A percentile compares a stretch with the other conserved stretches of the same genome.
These are phyloP conservation scores for Lagerstroemia speciosa DNA, from an alignment of 345 rosid species.

Conservation along the genomic window DNA sequence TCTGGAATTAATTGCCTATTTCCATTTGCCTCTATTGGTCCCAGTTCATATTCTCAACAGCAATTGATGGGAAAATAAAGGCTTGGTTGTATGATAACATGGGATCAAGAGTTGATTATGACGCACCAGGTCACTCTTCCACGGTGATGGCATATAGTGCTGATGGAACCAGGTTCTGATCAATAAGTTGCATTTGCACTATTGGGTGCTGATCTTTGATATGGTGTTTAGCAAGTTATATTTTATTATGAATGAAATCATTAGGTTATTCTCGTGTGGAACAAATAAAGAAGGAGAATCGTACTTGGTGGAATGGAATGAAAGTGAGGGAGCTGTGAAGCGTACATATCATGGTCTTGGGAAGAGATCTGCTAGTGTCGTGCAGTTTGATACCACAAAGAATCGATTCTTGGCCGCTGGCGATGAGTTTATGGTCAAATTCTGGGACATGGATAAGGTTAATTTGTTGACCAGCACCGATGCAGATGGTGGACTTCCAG, in stretches of 20 bases:
- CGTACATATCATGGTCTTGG: constrained; percentile 58
- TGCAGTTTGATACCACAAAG: constrained; percentile 81
- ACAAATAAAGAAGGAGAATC: constrained; percentile 81
- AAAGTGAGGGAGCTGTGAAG: constrained; percentile 74
- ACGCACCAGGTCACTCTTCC: constrained; percentile 69
- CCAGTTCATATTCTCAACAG: constrained; percentile 72
- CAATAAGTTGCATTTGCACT: constrained; percentile 1
- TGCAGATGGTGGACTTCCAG: constrained; percentile 83
- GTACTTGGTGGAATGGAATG: constrained; percentile 79
- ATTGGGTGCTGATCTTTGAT: not conserved
- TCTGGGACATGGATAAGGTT: constrained; percentile 74
- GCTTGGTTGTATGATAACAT: constrained; percentile 70
- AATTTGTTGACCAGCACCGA: constrained; percentile 51
- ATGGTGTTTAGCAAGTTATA: too few relatives aligned
- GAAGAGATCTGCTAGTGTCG: constrained; percentile 57
- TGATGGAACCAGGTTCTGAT: constrained; percentile 67
- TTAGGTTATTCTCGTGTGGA: constrained; percentile 77
- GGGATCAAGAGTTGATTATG: constrained; percentile 78
- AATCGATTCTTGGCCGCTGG: constrained; percentile 80
- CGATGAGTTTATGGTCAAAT: constrained; percentile 65
- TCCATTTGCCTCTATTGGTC: constrained; percentile 4
- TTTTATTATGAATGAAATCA: not conserved
- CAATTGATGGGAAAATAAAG: constrained; percentile 73
- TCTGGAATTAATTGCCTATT: constrained; percentile 3
- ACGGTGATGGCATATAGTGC: constrained; percentile 76